phyloP scores from a whole-genome alignment of 139 green algal genomes.

The Chlorella sp. region DNA sequence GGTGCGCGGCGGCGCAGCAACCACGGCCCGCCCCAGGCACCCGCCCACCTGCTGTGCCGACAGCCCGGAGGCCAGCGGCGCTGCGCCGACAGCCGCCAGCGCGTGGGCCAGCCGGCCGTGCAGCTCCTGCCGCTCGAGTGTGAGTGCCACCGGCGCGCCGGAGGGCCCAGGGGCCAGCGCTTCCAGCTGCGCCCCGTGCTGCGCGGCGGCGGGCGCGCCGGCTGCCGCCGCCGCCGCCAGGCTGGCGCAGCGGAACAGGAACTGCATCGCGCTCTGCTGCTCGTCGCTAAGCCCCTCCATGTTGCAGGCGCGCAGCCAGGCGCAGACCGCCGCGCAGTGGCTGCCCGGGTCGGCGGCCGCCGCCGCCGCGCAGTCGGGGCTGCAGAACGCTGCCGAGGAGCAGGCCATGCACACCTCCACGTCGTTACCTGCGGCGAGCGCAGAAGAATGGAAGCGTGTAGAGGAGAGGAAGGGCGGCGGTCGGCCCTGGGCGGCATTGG shows the following conservation, averaged over 20 bases:
- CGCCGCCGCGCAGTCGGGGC: conserved; percentile 14
- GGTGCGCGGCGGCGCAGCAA: too few relatives aligned
- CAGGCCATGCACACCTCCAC: conserved; percentile 10
- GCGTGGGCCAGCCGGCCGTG: conserved; percentile 31
- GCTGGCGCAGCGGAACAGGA: conserved; percentile 24
- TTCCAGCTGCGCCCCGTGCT: neutral
- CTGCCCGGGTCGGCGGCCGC: conserved; percentile 36
- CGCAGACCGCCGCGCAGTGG: conserved; percentile 32
- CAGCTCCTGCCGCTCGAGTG: conserved; percentile 13
- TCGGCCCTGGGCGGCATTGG: neutral
- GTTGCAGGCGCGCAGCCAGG: conserved; percentile 30
- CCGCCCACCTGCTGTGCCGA: too few relatives aligned
- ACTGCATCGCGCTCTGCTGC: conserved; percentile 14
- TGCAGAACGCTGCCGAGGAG: conserved; percentile 25
- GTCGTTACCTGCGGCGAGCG: neutral
- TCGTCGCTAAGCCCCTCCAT: conserved; percentile 31
- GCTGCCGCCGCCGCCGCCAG: conserved; percentile 6
- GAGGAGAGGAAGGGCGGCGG: too few relatives aligned
- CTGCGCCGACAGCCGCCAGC: conserved; percentile 2
- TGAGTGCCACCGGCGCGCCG: neutral
- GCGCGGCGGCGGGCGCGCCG: neutral
- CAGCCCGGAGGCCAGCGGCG: neutral
- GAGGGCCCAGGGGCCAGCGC: neutral
- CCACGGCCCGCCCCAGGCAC: too few relatives aligned
- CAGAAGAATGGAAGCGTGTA: neutral